A percentile compares a stretch with the other conserved stretches of the same genome.
phyloP scores from a whole-genome alignment of 768 basidiomycete species.

The Dioszegia crocea region DNA sequence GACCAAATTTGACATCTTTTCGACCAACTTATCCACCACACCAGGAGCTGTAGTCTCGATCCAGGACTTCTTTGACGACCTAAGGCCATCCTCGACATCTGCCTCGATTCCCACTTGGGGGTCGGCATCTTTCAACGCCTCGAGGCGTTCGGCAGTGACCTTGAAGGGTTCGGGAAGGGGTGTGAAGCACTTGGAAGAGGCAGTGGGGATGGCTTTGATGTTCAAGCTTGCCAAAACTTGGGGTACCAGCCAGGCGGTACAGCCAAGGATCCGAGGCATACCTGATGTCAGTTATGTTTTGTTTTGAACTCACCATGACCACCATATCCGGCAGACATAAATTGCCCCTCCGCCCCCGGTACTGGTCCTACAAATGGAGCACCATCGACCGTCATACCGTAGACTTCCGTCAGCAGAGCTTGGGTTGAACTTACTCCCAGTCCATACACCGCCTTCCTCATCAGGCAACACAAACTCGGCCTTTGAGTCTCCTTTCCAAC shows the following conservation, averaged over 20 bases:
- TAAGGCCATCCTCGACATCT: background rate
- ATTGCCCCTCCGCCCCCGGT: slow-evolving; percentile 18
- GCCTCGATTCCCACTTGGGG: slow-evolving; percentile 2
- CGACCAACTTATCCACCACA: background rate
- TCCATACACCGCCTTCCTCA: slow-evolving; percentile 30
- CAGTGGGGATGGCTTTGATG: background rate
- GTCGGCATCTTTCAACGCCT: slow-evolving; percentile 8
- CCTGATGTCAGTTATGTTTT: slow-evolving; percentile 2
- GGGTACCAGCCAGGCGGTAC: slow-evolving; percentile 17
- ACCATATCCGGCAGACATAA: slow-evolving; percentile 20
- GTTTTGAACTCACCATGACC: slow-evolving; percentile 22
- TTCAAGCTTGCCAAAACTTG: background rate
- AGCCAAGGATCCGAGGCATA: slow-evolving; percentile 25
- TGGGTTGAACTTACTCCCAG: slow-evolving; percentile 20
- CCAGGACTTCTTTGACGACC: slow-evolving; percentile 12
- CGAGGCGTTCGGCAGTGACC: slow-evolving; percentile 10
- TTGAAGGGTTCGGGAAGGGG: slow-evolving; percentile 15
- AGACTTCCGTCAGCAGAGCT: slow-evolving; percentile 5
- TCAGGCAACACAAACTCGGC: slow-evolving; percentile 9
- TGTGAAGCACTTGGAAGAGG: slow-evolving; percentile 5
- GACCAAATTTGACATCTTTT: too few species aligned
- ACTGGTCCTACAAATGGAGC: slow-evolving; percentile 25
- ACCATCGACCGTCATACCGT: slow-evolving; percentile 13
- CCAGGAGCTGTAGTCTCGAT: background rate
- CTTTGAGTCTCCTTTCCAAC: slow-evolving; percentile 14